A percentile compares a stretch with the other conserved stretches of the same genome.
Evolutionary conservation across 2,329 filamentous ascomycete species (phyloP).

Genomic region (Colletotrichum sp.): DNA sequence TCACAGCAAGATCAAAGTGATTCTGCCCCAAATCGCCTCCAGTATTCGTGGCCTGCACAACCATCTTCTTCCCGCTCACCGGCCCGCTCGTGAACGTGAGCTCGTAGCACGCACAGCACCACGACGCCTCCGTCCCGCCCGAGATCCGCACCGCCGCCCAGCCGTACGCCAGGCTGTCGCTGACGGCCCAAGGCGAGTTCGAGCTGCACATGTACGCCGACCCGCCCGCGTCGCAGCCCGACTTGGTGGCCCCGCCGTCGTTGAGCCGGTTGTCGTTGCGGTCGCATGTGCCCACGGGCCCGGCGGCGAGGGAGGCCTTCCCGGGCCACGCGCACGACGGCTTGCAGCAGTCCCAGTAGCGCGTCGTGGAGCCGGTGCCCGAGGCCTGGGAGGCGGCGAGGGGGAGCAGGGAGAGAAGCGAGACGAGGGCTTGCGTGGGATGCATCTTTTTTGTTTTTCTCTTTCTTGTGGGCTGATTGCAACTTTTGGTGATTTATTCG

Average conservation of each 20-base stretch:
- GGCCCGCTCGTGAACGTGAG: slow-evolving; percentile 62
- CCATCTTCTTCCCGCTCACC: slow-evolving; percentile 61
- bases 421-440: slow-evolving; percentile 9
- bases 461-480: too few species aligned
- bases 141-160: slow-evolving; percentile 56
- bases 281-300: slow-evolving; percentile 52
- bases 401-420: slow-evolving; percentile 25
- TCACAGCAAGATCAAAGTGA: slow-evolving; percentile 58
- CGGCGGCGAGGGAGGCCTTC: slow-evolving; percentile 43
- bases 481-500: too few species aligned
- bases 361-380: slow-evolving; percentile 34
- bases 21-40: slow-evolving; percentile 58
- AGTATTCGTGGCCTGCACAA: slow-evolving; percentile 66
- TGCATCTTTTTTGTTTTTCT: background rate
- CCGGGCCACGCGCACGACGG: slow-evolving; percentile 59
- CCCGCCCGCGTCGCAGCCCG: slow-evolving; percentile 48
- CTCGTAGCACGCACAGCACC: slow-evolving; percentile 64
- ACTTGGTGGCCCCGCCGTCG: slow-evolving; percentile 36
- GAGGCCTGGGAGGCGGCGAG: slow-evolving; percentile 26
- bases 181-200: slow-evolving; percentile 57
- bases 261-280: slow-evolving; percentile 53
- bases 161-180: slow-evolving; percentile 56
- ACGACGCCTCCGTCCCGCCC: slow-evolving; percentile 45
- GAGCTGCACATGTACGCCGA: slow-evolving; percentile 57
- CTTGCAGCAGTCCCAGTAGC: slow-evolving; percentile 64